phyloP scores from a whole-genome alignment of 306 rosid species.

The Vigna trinervia region DNA sequence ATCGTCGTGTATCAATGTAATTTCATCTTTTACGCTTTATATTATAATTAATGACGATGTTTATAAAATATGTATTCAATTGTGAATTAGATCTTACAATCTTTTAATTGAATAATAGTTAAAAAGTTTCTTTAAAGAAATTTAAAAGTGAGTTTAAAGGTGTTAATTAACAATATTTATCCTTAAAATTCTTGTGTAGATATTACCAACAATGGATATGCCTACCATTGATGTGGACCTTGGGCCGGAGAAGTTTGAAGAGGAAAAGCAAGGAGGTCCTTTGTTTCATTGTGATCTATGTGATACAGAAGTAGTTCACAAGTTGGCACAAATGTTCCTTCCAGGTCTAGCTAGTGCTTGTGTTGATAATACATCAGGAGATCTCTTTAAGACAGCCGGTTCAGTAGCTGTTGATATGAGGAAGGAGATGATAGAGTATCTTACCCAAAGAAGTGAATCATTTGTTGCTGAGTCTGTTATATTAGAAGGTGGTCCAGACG shows the following conservation, averaged over 20 bases:
- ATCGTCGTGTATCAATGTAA: not conserved
- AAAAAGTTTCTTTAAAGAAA: not conserved
- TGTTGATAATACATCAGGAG: slow-evolving; percentile 83
- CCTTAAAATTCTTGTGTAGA: slow-evolving; percentile 49
- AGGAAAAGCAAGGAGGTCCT: slow-evolving; percentile 58
- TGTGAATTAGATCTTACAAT: slow-evolving; percentile 14
- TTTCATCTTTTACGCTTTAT: not conserved
- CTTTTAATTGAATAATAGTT: too few relatives aligned
- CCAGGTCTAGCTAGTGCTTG: slow-evolving; percentile 82
- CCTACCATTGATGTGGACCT: slow-evolving; percentile 57
- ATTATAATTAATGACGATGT: too few relatives aligned
- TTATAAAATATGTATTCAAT: not conserved
- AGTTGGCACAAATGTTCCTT: slow-evolving; percentile 76
- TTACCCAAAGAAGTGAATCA: slow-evolving; percentile 69
- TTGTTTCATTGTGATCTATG: slow-evolving; percentile 64
- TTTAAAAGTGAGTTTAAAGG: not conserved
- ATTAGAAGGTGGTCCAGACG: slow-evolving; percentile 61
- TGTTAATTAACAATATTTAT: not conserved
- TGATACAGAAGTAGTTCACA: slow-evolving; percentile 69
- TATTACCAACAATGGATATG: slow-evolving; percentile 52
- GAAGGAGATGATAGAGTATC: slow-evolving; percentile 78
- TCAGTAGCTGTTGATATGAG: slow-evolving; percentile 73
- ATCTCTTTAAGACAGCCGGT: slow-evolving; percentile 67
- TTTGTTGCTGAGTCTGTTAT: slow-evolving; percentile 76
- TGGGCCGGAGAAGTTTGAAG: slow-evolving; percentile 66